Percentiles rank a stretch among this genome's conserved stretches.
Conservation (phyloP, 176 grass and related monocot genomes). For the Carex scoparia region DNA sequence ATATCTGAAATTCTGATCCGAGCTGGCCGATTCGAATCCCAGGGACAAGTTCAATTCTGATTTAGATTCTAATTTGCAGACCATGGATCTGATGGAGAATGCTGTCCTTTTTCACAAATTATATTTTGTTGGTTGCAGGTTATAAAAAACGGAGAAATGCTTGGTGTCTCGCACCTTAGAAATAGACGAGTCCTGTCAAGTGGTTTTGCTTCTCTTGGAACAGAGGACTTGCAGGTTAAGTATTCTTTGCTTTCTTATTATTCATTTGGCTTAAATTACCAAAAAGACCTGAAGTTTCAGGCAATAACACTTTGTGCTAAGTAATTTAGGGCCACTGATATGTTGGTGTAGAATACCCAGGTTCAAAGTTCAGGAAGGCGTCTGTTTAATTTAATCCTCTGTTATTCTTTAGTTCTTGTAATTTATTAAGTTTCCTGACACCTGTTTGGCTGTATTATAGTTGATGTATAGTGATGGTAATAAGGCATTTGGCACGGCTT, state of each 20-base stretch:
- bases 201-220: slow-evolving; percentile 90
- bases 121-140: slow-evolving; percentile 53
- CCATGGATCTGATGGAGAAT: neutral
- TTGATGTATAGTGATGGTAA: slow-evolving; percentile 96
- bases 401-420: slow-evolving; percentile 25
- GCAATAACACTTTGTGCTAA: neutral
- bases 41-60: neutral
- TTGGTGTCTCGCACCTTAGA: slow-evolving; percentile 95
- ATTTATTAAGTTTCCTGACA: slow-evolving; percentile 23
- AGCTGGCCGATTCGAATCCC: neutral
- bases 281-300: neutral
- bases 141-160: slow-evolving; percentile 99
- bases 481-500: slow-evolving; percentile 93
- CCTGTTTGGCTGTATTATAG: slow-evolving; percentile 44
- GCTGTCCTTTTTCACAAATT: neutral
- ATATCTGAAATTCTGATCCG: neutral
- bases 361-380: neutral
- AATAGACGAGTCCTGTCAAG: slow-evolving; percentile 94
- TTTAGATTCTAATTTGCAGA: neutral
- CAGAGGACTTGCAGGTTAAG: slow-evolving; percentile 75
- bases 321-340: neutral
- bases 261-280: neutral
- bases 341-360: neutral
- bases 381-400: slow-evolving; percentile 23
- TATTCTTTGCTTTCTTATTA: neutral